Percentiles rank a stretch among this genome's conserved stretches.
Conservation (phyloP, 2,329 filamentous ascomycete species). For the Bimuria novae-zelandiae region DNA sequence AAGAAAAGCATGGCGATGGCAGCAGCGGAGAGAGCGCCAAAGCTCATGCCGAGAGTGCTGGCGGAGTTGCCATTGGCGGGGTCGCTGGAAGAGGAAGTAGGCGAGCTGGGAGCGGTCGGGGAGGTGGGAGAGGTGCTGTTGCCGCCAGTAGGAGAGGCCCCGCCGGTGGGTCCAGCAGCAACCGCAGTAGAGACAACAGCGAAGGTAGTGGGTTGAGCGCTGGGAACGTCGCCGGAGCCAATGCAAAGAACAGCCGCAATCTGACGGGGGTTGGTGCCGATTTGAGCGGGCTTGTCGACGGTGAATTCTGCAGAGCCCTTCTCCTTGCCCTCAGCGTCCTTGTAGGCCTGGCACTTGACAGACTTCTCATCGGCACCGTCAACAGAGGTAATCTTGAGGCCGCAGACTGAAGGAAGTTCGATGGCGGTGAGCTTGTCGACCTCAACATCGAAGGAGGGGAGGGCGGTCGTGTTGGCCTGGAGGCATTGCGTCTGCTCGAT, state of each 20-base stretch:
- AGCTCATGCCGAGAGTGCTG: constrained; percentile 8
- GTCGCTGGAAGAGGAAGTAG: background rate
- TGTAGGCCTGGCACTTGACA: constrained; percentile 30
- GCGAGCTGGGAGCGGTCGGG: background rate
- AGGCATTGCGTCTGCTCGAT: constrained; percentile 22
- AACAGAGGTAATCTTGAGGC: constrained; percentile 28
- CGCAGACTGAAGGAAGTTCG: constrained; percentile 29
- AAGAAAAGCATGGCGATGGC: constrained; percentile 8
- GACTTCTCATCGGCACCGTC: constrained; percentile 16
- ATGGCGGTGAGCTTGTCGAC: constrained; percentile 16
- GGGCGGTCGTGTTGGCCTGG: constrained; percentile 8
- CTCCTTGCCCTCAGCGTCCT: constrained; percentile 24
- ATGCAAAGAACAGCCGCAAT: constrained; percentile 22
- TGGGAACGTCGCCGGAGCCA: background rate
- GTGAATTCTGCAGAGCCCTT: constrained; percentile 29
- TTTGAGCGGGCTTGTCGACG: constrained; percentile 19
- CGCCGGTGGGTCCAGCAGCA: constrained; percentile 3
- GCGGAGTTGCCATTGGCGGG: background rate
- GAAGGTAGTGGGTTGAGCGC: constrained; percentile 5
- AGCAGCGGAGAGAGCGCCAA: constrained; percentile 7
- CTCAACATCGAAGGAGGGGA: constrained; percentile 20
- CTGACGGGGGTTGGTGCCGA: constrained; percentile 32
- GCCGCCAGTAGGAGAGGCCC: background rate
- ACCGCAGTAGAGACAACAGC: constrained; percentile 8
- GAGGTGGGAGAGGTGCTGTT: constrained; percentile 7